Evolutionary conservation across 768 basidiomycete species (phyloP), one percentile per base, ranked within the genome.

Genomic region (Tricholoma furcatifolium): DNA sequence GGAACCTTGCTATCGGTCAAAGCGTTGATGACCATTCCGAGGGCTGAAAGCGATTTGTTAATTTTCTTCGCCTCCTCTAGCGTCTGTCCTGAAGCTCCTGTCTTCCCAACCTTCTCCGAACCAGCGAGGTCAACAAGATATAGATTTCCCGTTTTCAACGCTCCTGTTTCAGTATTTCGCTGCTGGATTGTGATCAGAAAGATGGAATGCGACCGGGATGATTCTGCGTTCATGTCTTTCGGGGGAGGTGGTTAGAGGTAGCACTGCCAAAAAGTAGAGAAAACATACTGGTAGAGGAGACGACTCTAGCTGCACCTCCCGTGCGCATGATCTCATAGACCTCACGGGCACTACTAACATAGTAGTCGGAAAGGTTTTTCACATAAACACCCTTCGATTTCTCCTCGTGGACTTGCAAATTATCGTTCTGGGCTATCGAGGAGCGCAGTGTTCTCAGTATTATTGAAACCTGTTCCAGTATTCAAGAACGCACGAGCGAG

Each of bases 51-150:
- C 24, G 91, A 93, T 72, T 99, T 99, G 77, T 99, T 99, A 75
- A 99, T 99, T 80, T 99, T 99, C 85, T 99, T 99, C 12, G 97
- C 97, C 72, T 99, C 97, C 70, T 99, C 97, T 7, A 99, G 74
- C 21, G 97, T 99, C 69, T 99, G 98, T 1, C 97, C 97, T 2
- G 95, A 98, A 46, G 97, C 97, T 17, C 97, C 97, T 38, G 97
- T 99, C 79, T 99, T 99, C 43, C 96, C 96, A 51, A 99, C 95
- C 73, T 99, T 99, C 72, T 99, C 97, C 18, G 93, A 97, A 62
- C 97, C 97, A 51, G 97, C 97, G 58, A 99, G 77, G 78, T 99
- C 97, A 44, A 99, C 97, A 17, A 99, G 84, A 68, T 97, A 99
- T 10, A 99, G 75, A 63, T 98, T 97, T 30, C 97, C 97, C 3